Percentiles rank a stretch among this genome's conserved stretches.
Conservation (phyloP, 768 basidiomycete species). For the Sutorius australiensis region DNA sequence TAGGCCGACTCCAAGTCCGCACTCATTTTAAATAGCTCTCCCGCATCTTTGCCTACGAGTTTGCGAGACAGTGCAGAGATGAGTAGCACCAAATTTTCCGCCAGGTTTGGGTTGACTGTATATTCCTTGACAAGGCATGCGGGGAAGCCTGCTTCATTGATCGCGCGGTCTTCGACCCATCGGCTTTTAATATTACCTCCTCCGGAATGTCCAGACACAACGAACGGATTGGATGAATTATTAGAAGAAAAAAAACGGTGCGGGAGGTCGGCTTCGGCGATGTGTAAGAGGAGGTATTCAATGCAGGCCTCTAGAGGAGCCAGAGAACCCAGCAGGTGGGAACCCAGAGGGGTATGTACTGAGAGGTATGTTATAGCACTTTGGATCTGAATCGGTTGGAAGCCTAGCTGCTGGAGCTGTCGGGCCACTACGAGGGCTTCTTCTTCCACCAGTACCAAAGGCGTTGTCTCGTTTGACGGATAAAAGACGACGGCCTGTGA, state of each 20-base stretch:
- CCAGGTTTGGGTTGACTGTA: conserved; percentile 33
- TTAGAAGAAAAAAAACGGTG: conserved; percentile 56
- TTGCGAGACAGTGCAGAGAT: conserved; percentile 50
- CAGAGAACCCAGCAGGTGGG: conserved; percentile 55
- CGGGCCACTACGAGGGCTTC: conserved; percentile 40
- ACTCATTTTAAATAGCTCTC: conserved; percentile 32
- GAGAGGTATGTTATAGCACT: conserved; percentile 56
- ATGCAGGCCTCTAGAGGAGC: conserved; percentile 74
- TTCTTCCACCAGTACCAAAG: conserved; percentile 40
- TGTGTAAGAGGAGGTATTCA: conserved; percentile 77
- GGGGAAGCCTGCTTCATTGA: conserved; percentile 85
- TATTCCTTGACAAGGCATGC: conserved; percentile 60
- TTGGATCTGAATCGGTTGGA: conserved; percentile 51
- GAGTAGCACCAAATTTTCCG: conserved; percentile 52
- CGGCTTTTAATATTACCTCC: conserved; percentile 61
- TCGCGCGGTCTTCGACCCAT: conserved; percentile 77
- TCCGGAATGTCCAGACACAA: conserved; percentile 62
- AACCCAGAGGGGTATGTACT: conserved; percentile 51
- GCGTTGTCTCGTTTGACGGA: conserved; percentile 37
- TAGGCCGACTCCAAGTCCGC: conserved; percentile 19
- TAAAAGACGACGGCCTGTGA: conserved; percentile 49
- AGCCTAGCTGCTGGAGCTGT: conserved; percentile 65
- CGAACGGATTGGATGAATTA: conserved; percentile 69
- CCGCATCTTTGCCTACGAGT: conserved; percentile 46
- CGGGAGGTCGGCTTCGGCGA: conserved; percentile 88